A percentile compares a stretch with the other conserved stretches of the same genome.
phyloP scores from a whole-genome alignment of 106 monocot species.

The Narthecium ossifragum region DNA sequence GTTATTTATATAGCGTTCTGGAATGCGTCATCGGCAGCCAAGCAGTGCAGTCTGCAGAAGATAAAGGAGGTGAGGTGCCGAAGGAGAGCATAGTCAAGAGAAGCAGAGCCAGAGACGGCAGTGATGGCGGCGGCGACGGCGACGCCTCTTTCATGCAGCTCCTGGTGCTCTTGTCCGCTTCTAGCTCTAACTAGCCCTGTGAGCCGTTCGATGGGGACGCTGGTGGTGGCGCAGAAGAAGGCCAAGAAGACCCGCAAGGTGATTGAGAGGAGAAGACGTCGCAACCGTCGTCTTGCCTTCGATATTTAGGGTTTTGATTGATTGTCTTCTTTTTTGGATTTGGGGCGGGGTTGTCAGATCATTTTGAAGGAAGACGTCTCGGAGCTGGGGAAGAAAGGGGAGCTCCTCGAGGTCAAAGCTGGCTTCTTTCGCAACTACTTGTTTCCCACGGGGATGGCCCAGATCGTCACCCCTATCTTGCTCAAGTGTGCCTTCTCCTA shows the following conservation, averaged over 20 bases:
- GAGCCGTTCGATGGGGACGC: background rate
- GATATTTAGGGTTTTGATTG: constrained; percentile 16
- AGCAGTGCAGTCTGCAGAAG: too few species aligned
- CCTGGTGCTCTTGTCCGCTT: constrained; percentile 6
- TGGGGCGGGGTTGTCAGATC: constrained; percentile 26
- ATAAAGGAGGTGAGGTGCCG: too few species aligned
- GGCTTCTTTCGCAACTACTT: constrained; percentile 92
- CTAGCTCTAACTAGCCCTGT: background rate
- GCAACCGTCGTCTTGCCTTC: background rate
- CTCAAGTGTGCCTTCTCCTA: constrained; percentile 53
- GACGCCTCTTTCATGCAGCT: constrained; percentile 14
- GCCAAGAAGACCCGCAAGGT: constrained; percentile 73
- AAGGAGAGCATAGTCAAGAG: too few species aligned
- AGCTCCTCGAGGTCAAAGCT: constrained; percentile 72
- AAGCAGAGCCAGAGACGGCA: too few species aligned
- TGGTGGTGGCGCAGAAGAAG: constrained; percentile 71
- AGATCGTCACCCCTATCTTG: constrained; percentile 62
- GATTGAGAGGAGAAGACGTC: too few species aligned
- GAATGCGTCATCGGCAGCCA: too few species aligned
- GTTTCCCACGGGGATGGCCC: constrained; percentile 73
- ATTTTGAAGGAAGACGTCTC: constrained; percentile 83
- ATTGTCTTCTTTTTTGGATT: background rate
- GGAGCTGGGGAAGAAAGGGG: constrained; percentile 76
- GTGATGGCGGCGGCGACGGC: constrained; percentile 20
- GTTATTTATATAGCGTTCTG: too few species aligned